These are phyloP conservation scores for Cryptococcus neoformans DNA, from an alignment of 1,284 basidiomycete genomes.

Conservation along the genomic window DNA sequence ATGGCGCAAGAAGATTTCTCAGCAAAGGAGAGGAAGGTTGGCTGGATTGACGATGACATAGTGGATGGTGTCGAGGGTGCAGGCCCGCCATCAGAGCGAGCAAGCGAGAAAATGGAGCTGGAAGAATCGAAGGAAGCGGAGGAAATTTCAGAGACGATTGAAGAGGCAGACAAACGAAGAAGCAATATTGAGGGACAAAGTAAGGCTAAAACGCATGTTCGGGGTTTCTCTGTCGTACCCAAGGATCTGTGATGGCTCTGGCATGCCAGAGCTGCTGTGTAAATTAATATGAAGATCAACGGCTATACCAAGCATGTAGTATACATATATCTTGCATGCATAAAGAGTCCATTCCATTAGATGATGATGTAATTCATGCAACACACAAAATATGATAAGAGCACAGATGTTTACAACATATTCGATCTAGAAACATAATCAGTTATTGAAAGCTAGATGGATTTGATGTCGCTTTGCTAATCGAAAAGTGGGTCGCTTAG, in stretches of 20 bases:
- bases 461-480: not conserved
- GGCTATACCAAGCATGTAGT: too few relatives aligned
- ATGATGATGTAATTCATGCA: too few relatives aligned
- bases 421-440: too few relatives aligned
- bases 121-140: not conserved
- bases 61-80: not conserved
- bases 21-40: slow-evolving; percentile 2
- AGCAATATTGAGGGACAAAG: not conserved
- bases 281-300: not conserved
- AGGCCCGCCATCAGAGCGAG: not conserved
- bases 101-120: not conserved
- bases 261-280: not conserved
- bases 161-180: not conserved
- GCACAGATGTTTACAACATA: too few relatives aligned
- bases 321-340: too few relatives aligned
- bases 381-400: too few relatives aligned
- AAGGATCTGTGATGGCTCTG: not conserved
- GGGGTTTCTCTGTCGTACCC: slow-evolving; percentile 1
- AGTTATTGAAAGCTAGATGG: too few relatives aligned
- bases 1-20: not conserved
- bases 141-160: not conserved
- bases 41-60: not conserved
- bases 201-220: not conserved
- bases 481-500: not conserved
- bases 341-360: too few relatives aligned